Conservation (phyloP, 2,329 filamentous ascomycete genomes). For the Boeremia lycopersici region DNA sequence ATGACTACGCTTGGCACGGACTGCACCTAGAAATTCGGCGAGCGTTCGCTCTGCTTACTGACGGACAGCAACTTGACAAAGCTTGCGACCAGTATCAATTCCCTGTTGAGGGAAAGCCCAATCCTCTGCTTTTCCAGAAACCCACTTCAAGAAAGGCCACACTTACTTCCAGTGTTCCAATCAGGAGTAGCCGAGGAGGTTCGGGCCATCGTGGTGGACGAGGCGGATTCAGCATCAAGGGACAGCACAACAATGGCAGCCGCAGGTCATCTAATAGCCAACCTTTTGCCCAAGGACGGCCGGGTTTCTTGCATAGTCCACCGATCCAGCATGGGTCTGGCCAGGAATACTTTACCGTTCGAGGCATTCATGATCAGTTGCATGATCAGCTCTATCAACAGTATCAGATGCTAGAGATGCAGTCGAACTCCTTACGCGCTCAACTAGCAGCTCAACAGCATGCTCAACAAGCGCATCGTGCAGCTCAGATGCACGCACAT, state of each 20-base stretch:
- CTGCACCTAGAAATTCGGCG: constrained; percentile 87
- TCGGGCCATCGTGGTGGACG: constrained; percentile 52
- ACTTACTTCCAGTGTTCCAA: constrained; percentile 56
- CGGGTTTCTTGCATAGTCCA: constrained; percentile 51
- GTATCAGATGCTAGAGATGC: constrained; percentile 54
- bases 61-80: constrained; percentile 74
- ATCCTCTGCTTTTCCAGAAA: constrained; percentile 57
- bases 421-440: constrained; percentile 45
- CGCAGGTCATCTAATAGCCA: constrained; percentile 65
- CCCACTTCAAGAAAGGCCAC: constrained; percentile 60
- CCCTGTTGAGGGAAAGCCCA: constrained; percentile 75
- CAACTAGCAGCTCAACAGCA: constrained; percentile 47
- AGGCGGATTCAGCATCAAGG: constrained; percentile 56
- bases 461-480: constrained; percentile 48
- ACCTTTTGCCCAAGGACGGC: constrained; percentile 50
- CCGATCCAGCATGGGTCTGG: constrained; percentile 45
- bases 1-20: constrained; percentile 91
- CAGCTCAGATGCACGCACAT: constrained; percentile 45
- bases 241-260: constrained; percentile 48
- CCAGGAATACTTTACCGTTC: constrained; percentile 54
- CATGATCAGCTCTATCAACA: constrained; percentile 58
- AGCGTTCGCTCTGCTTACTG: constrained; percentile 81
- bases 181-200: constrained; percentile 56
- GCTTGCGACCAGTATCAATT: constrained; percentile 89
- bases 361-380: constrained; percentile 50